Evolutionary conservation across 2,329 filamentous ascomycete genomes (phyloP).

Genomic region (Beauveria pseudobassiana): DNA sequence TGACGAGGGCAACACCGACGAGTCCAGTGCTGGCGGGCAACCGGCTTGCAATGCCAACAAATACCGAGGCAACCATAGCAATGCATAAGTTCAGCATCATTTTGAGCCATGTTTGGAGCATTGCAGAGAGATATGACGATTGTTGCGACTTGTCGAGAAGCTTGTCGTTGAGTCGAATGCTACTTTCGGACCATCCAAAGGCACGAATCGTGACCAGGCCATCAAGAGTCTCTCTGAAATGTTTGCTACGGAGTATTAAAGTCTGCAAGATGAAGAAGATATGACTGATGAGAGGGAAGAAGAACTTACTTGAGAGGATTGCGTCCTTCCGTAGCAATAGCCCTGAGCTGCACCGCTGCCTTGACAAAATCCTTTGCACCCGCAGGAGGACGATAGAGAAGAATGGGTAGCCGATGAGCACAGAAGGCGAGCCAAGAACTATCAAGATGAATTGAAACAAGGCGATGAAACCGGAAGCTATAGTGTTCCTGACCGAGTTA

Average conservation of each 20-base stretch:
- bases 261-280: too few species aligned
- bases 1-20: constrained; percentile 3
- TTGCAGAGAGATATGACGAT: not conserved
- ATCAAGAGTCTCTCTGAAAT: constrained; percentile 4
- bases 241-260: not conserved
- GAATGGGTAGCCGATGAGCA: constrained; percentile 1
- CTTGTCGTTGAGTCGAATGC: not conserved
- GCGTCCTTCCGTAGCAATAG: constrained; percentile 1
- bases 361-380: not conserved
- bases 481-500: not conserved
- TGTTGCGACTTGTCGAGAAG: constrained; percentile 2
- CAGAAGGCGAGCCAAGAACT: not conserved
- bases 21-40: constrained; percentile 2
- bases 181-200: constrained; percentile 1
- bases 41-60: constrained; percentile 4
- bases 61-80: constrained; percentile 1
- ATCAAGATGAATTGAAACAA: not conserved
- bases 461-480: not conserved
- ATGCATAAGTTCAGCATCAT: constrained; percentile 2
- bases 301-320: constrained; percentile 1
- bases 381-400: not conserved
- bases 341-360: not conserved
- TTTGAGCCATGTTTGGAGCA: constrained; percentile 2
- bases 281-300: not conserved
- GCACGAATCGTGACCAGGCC: constrained; percentile 4